A percentile compares a stretch with the other conserved stretches of the same genome.
Evolutionary conservation across 75 land plant genomes (phyloP).

Genomic region (Pinus taeda): DNA sequence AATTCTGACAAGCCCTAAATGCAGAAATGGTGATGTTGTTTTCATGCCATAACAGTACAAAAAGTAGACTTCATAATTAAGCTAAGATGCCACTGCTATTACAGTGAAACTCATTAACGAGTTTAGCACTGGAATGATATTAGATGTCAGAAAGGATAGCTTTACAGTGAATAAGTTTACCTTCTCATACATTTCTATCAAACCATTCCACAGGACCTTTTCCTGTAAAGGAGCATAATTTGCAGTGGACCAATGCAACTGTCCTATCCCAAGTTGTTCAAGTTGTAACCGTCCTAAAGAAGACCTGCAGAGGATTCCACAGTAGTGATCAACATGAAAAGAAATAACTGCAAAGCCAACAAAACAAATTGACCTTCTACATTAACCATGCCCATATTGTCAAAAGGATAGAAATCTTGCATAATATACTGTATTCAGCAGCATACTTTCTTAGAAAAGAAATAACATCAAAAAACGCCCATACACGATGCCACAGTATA

Average conservation of each 20-base stretch:
- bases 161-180: conserved; percentile 26
- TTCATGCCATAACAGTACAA: background rate
- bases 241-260: conserved; percentile 96
- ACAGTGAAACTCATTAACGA: conserved; percentile 1
- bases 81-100: background rate
- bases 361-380: background rate
- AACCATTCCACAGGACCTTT: conserved; percentile 89
- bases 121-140: background rate
- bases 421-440: background rate
- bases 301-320: conserved; percentile 38
- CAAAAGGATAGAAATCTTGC: background rate
- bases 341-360: background rate
- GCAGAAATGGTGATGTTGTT: background rate
- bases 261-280: conserved; percentile 91
- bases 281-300: conserved; percentile 77
- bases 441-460: background rate
- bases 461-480: background rate
- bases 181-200: conserved; percentile 92
- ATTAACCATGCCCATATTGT: background rate
- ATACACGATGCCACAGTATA: background rate
- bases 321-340: background rate
- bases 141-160: conserved; percentile 2
- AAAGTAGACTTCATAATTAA: background rate
- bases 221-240: conserved; percentile 97
- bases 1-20: background rate